A percentile compares a stretch with the other conserved stretches of the same genome.
phyloP scores from a whole-genome alignment of 2,329 filamentous ascomycete genomes.

The Achaetomium macrosporum region DNA sequence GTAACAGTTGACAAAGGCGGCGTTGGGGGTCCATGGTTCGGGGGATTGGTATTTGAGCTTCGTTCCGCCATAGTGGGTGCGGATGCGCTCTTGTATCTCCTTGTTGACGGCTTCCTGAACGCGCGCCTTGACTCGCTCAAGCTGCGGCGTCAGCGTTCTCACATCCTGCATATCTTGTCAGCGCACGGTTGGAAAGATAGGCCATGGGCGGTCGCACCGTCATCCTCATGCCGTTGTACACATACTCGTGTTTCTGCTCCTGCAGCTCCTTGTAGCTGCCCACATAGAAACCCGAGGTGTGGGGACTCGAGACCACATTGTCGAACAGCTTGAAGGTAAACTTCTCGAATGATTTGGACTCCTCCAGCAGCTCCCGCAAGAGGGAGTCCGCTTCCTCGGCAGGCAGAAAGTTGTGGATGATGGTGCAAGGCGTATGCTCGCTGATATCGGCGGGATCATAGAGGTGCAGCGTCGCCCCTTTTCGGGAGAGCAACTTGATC shows the following conservation, averaged over 20 bases:
- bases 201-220: slow-evolving; percentile 39
- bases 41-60: slow-evolving; percentile 77
- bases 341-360: slow-evolving; percentile 64
- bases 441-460: slow-evolving; percentile 78
- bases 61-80: slow-evolving; percentile 56
- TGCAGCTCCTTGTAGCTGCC: slow-evolving; percentile 63
- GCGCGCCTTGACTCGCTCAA: slow-evolving; percentile 60
- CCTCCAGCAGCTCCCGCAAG: slow-evolving; percentile 66
- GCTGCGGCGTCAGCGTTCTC: slow-evolving; percentile 66
- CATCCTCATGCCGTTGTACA: slow-evolving; percentile 76
- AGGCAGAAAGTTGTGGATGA: slow-evolving; percentile 86
- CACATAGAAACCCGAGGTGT: slow-evolving; percentile 79
- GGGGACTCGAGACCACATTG: slow-evolving; percentile 75
- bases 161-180: slow-evolving; percentile 53
- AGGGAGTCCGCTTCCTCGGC: slow-evolving; percentile 64
- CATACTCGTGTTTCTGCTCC: slow-evolving; percentile 70
- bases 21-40: slow-evolving; percentile 72
- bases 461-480: slow-evolving; percentile 76
- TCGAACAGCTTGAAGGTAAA: slow-evolving; percentile 83
- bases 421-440: slow-evolving; percentile 78
- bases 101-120: slow-evolving; percentile 73
- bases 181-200: slow-evolving; percentile 1
- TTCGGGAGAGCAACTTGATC: slow-evolving; percentile 56
- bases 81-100: slow-evolving; percentile 68
- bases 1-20: slow-evolving; percentile 94